Evolutionary conservation across 257 asterid genomes (phyloP), one percentile per base, ranked within the genome.

Genomic region (Fraxinus anomala): DNA sequence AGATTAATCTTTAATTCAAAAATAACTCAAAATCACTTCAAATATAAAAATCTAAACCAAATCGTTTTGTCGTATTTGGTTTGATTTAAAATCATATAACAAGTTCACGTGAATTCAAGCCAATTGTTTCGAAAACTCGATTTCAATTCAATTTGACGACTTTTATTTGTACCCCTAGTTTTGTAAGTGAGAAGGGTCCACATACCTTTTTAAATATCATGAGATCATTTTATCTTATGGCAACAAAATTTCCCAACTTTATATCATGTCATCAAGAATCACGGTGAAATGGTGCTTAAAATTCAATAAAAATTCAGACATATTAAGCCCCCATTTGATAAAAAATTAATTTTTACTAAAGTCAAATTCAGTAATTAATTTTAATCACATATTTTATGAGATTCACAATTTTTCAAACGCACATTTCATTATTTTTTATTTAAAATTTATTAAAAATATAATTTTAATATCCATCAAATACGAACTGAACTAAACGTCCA

Each of bases 251-350:
- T 54, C 3, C 66, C n/a, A 56, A 56, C 66, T 56, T 56, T 56
- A 17, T 6, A 6, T 61, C 37, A 4, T 11, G 9, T 31, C 6
- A 39, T 8, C 19, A 59, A 72, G 61, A 10, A 54, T 70, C 80
- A 79, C 73, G 79, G n/a, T 73, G 87, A 63, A 73, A 75, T 77
- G 37, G 82, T 75, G 74, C 83, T 72, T 13, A 49, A 61, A 68
- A 73, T 39, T 78, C 72, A 40, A 70, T 77, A 3, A 44, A 73
- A 75, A 75, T 8, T 34, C n/a, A n/a, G n/a, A n/a, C n/a, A n/a
- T n/a, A n/a, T n/a, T n/a, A n/a, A n/a, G n/a, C 31, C 31, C 31
- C 31, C 31, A 28, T 28, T 28, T 71, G 70, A 73, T 39, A 69
- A 2, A 75, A 54, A 54, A 1, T 28, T 28, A 28, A 28, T 28